Evolutionary conservation across 331 rosid species (phyloP).

Genomic region (Telfairia occidentalis): DNA sequence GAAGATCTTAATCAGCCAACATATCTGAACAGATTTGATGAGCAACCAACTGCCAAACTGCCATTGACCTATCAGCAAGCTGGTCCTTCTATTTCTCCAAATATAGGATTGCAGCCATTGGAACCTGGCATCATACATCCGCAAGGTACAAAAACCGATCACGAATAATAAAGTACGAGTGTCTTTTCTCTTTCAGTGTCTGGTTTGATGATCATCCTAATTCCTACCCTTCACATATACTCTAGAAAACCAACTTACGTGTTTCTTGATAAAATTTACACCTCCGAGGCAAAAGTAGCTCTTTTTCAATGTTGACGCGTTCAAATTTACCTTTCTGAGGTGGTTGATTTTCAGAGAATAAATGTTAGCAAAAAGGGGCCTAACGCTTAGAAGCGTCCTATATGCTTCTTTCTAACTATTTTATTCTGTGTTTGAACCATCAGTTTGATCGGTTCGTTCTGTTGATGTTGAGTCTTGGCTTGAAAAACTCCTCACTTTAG

Average conservation of each 20-base stretch:
- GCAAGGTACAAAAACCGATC: conserved; percentile 16
- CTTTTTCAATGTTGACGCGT: not conserved
- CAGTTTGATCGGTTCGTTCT: not conserved
- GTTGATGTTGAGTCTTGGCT: not conserved
- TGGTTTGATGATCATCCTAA: not conserved
- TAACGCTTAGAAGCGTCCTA: not conserved
- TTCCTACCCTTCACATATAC: not conserved
- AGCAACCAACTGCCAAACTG: conserved; percentile 8
- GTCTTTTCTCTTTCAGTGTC: not conserved
- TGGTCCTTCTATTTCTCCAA: conserved; percentile 14
- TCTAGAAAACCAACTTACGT: not conserved
- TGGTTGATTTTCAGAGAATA: not conserved
- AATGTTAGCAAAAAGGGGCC: not conserved
- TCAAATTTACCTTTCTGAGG: not conserved
- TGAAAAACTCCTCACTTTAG: not conserved
- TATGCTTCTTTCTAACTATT: not conserved
- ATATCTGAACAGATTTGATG: conserved; percentile 25
- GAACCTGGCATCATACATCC: conserved; percentile 1
- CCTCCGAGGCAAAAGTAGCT: not conserved
- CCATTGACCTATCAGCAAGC: conserved; percentile 18
- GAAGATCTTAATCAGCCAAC: conserved; percentile 33
- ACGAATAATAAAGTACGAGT: not conserved
- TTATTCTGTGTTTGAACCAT: not conserved
- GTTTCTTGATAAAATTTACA: not conserved
- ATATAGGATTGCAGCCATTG: conserved; percentile 17